Base-by-base conservation (phyloP, 1,284 basidiomycete species). In the Sparassis latifolia region DNA sequence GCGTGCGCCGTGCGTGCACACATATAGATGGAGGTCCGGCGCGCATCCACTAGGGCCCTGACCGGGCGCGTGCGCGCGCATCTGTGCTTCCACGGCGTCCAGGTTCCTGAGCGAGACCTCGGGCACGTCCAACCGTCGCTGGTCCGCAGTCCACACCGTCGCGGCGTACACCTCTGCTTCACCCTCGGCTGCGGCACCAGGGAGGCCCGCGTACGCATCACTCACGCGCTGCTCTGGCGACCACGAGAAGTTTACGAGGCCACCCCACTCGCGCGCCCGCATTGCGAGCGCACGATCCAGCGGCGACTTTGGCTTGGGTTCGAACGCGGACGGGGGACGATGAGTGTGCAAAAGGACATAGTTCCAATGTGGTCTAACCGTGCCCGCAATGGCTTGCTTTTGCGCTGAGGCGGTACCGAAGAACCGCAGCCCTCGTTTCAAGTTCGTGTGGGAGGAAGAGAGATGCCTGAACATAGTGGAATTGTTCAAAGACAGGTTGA, bases 191-290 rank as follows among this genome's bases (percentile, higher is more conserved):
- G 42, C 50, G 30, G 62, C 60, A 33, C 59, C 58, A 20, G 20
- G 20, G 7, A 55, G 48, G 20, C 56, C 57, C 27, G 37, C 12
- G 38, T 58, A 59, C 12, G 9, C 52, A 30, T 44, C 54, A 33
- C 47, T 56, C 47, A 43, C 56, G 31, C 38, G 40, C 33, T 67
- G 60, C 3, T 61, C 62, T 3, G 69, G 64, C 33, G 70, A 66
- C 77, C 78, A 84, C 6, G 75, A 70, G 59, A 83, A 80, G 62
- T 86, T 86, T 52, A 82, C 77, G n/a, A 75, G 51, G 2, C 75
- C 80, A 12, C 77, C 77, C 70, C 71, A 78, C 55, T 67, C 64
- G 28, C 64, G 58, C 3, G 69, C 68, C 28, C 68, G 67, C 4
- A 76, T 63, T 50, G 75, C 73, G 27, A 86, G 66, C 6, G 70